Conservation (phyloP, 306 rosid species). For the Benincasa hispida region DNA sequence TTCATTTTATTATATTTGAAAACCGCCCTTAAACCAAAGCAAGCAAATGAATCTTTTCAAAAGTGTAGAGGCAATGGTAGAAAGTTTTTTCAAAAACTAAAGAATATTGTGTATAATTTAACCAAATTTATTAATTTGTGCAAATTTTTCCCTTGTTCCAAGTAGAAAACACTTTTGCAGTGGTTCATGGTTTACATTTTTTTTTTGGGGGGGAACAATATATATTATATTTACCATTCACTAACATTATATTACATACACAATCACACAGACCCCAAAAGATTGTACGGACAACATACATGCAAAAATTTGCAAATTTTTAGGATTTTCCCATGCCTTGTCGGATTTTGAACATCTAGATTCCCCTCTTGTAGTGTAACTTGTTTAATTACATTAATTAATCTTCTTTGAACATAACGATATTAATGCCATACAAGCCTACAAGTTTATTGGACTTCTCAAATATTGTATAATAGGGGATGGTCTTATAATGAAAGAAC, state of each 20-base stretch:
- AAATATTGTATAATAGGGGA: too few relatives aligned
- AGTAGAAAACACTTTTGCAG: not conserved
- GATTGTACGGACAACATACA: not conserved
- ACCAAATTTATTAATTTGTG: too few relatives aligned
- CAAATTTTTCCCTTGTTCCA: too few relatives aligned
- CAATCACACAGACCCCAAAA: not conserved
- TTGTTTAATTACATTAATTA: not conserved
- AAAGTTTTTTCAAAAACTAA: too few relatives aligned
- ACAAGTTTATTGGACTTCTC: not conserved
- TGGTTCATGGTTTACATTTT: not conserved
- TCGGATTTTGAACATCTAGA: not conserved
- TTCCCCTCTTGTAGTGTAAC: not conserved
- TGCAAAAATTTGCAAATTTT: not conserved
- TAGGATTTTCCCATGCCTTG: not conserved
- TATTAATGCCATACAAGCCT: not conserved
- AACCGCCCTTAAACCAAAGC: too few relatives aligned
- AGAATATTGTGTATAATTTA: too few relatives aligned
- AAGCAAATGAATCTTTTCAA: too few relatives aligned
- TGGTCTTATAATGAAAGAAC: too few relatives aligned
- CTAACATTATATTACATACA: not conserved
- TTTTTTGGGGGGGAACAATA: not conserved
- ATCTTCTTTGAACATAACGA: not conserved
- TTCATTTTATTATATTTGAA: too few relatives aligned
- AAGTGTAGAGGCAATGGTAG: too few relatives aligned
- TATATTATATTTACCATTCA: not conserved